Evolutionary conservation across 495 filamentous ascomycete genomes (phyloP), one percentile per base, ranked within the genome.

Genomic region (Acidiella bohemica): DNA sequence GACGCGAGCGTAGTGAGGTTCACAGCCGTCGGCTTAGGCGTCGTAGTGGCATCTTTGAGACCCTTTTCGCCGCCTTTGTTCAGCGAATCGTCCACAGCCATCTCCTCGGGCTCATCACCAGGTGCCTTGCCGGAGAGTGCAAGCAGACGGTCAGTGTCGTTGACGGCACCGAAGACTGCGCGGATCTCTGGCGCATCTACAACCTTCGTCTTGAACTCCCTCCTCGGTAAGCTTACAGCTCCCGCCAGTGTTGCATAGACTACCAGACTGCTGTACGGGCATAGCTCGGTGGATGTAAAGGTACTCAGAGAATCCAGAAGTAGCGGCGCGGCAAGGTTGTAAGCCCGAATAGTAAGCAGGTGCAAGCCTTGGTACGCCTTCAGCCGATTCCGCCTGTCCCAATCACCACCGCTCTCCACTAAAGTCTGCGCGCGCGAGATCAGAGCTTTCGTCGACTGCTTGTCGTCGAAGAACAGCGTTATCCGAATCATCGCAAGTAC

Each of bases 161-260:
- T 77, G 36, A 39, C 42, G 4, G 47, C 47, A 40, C 92, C 90
- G 7, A 97, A 71, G 34, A 97, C 87, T 13, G 90, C 92, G 60
- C 84, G 84, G 67, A 96, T 95, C 63, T 97, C 90, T 3, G 90
- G 87, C 10, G 90, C 92, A 60, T 97, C 90, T 30, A 95, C 84
- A 14, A 97, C 90, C 65, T 95, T 95, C 41, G 80, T 81, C 67
- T 97, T 97, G 71, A 97, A 97, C 60, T 97, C 90, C 9, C 96
- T 84, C 30, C 90, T 78, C 67, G 93, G 93, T 37, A 97, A 71
- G 22, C 88, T 88, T 38, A 96, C 74, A 3, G 87, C 90, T 40
- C 90, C 90, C 26, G 90, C 86, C 32, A 97, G 76, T 29, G 96
- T 85, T 1, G 92, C 81, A 68, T 96, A 97, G 43, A 97, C 75